phyloP scores from a whole-genome alignment of 257 asterid species.

The Ophiorrhiza pumila region DNA sequence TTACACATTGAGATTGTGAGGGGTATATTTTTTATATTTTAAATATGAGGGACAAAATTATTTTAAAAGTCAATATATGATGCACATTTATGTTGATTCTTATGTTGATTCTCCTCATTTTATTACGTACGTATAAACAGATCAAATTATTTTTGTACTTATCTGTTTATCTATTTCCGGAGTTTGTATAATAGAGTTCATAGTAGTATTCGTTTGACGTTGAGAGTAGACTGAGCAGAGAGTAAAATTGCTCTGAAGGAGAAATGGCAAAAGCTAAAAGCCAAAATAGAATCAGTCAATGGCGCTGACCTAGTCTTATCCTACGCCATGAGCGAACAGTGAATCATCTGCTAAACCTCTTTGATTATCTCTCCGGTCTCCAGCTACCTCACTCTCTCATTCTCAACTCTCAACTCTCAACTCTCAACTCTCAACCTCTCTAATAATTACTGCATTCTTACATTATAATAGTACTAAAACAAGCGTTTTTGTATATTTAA shows the following conservation, averaged over 20 bases:
- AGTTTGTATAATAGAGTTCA: too few species aligned
- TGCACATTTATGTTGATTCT: too few species aligned
- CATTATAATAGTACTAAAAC: not conserved
- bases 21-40: too few species aligned
- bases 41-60: too few species aligned
- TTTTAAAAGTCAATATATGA: too few species aligned
- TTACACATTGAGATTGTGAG: too few species aligned
- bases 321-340: not conserved
- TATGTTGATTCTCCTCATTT: too few species aligned
- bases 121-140: too few species aligned
- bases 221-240: not conserved
- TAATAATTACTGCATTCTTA: not conserved
- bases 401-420: slow-evolving; percentile 17
- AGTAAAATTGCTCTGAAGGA: not conserved
- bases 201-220: not conserved
- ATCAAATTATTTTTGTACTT: too few species aligned
- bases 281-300: not conserved
- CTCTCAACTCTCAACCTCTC: slow-evolving; percentile 17
- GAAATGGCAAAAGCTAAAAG: not conserved
- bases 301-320: not conserved
- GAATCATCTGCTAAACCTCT: not conserved
- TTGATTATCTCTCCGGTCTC: not conserved
- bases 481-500: not conserved
- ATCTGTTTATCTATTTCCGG: too few species aligned
- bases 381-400: not conserved